Percentiles rank a stretch among this genome's conserved stretches.
phyloP scores from a whole-genome alignment of 2,329 filamentous ascomycete genomes.

The Colletotrichum sublineola region DNA sequence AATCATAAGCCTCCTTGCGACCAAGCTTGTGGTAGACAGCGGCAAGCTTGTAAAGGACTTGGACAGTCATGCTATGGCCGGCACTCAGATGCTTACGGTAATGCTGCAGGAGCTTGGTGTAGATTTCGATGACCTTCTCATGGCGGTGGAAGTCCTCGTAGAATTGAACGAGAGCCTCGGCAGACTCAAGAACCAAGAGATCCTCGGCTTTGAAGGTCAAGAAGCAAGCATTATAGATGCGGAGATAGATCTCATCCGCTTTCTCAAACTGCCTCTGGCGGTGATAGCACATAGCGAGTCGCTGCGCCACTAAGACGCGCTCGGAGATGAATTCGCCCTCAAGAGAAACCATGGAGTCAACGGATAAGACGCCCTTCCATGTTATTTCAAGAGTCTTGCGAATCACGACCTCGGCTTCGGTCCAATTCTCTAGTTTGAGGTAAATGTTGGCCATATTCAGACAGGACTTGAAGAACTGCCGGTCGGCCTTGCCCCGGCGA shows the following conservation, averaged over 20 bases:
- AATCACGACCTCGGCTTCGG: conserved; percentile 52
- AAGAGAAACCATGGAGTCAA: conserved; percentile 49
- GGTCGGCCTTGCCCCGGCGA: conserved; percentile 51
- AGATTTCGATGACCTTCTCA: conserved; percentile 54
- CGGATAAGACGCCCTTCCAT: conserved; percentile 54
- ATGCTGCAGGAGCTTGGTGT: conserved; percentile 51
- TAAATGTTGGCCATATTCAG: conserved; percentile 52
- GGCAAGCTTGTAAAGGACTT: conserved; percentile 48
- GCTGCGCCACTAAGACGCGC: conserved; percentile 50
- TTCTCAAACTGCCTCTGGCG: conserved; percentile 53
- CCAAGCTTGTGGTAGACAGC: conserved; percentile 38
- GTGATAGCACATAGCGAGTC: conserved; percentile 53
- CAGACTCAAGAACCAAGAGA: conserved; percentile 47
- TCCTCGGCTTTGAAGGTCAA: conserved; percentile 50
- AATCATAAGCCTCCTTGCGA: conserved; percentile 52
- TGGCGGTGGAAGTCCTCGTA: conserved; percentile 49
- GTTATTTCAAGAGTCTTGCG: conserved; percentile 54
- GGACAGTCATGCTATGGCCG: conserved; percentile 52
- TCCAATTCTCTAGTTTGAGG: conserved; percentile 50
- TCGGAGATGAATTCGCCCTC: conserved; percentile 51
- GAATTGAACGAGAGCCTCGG: conserved; percentile 50
- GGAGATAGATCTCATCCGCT: conserved; percentile 54
- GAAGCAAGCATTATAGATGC: conserved; percentile 53
- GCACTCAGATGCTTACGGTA: conserved; percentile 44
- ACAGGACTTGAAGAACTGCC: conserved; percentile 52